phyloP scores from a whole-genome alignment of 495 filamentous ascomycete genomes.

The Podospora didyma region DNA sequence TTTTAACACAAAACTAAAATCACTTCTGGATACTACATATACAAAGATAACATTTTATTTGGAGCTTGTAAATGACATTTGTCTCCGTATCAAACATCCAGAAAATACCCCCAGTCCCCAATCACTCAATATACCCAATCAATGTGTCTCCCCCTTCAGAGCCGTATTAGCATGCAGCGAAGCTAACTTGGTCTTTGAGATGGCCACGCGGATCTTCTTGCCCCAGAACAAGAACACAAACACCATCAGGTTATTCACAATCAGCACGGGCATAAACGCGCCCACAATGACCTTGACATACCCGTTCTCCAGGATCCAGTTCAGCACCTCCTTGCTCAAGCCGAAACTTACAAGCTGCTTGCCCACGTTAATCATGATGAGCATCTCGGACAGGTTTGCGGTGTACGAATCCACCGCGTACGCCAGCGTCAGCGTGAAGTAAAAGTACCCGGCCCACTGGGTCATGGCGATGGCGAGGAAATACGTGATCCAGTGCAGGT shows the following conservation, averaged over 20 bases:
- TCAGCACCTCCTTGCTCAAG: slow-evolving; percentile 29
- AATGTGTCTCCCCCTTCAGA: slow-evolving; percentile 10
- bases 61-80: no score
- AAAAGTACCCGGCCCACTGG: slow-evolving; percentile 37
- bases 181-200: slow-evolving; percentile 30
- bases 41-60: no score
- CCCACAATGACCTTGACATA: slow-evolving; percentile 30
- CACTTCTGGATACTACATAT: no score
- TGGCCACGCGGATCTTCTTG: slow-evolving; percentile 30
- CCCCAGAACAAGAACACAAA: slow-evolving; percentile 36
- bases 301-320: slow-evolving; percentile 33
- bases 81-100: no score
- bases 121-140: no score
- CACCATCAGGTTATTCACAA: slow-evolving; percentile 31
- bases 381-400: slow-evolving; percentile 54
- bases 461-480: slow-evolving; percentile 56
- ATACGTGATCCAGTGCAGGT: slow-evolving; percentile 56
- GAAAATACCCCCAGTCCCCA: no score
- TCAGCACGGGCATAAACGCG: slow-evolving; percentile 27
- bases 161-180: slow-evolving; percentile 21
- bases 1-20: no score
- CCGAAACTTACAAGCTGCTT: slow-evolving; percentile 54
- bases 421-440: slow-evolving; percentile 34
- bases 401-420: slow-evolving; percentile 62
- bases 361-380: slow-evolving; percentile 57